Evolutionary conservation across 352 stramenopile species (phyloP).

Genomic region (Phytophthora boehmeriae): DNA sequence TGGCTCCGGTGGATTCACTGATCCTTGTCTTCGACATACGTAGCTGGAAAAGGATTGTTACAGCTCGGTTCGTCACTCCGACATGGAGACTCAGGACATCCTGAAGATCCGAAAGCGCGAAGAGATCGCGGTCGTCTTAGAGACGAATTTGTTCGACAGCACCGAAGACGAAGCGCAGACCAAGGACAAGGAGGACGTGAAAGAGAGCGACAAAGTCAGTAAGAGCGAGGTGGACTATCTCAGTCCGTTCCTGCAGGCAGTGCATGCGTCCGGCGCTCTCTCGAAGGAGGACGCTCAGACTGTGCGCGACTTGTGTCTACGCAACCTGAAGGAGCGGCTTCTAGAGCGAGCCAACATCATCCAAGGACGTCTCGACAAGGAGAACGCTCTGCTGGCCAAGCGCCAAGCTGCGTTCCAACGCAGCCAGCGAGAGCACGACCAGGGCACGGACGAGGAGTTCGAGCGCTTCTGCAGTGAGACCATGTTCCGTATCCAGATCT

Average conservation of each 20-base stretch:
- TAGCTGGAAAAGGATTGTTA: conserved; percentile 93
- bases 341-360: conserved; percentile 96
- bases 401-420: conserved; percentile 93
- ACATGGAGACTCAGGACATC: conserved; percentile 92
- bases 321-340: conserved; percentile 92
- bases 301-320: conserved; percentile 91
- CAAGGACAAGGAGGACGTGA: conserved; percentile 67
- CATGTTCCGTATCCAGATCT: conserved; percentile 96
- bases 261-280: conserved; percentile 61
- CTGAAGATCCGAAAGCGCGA: conserved; percentile 89
- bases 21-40: not conserved
- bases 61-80: conserved; percentile 77
- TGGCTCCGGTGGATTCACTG: not conserved
- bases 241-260: conserved; percentile 91
- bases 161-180: conserved; percentile 68
- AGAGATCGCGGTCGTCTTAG: conserved; percentile 85
- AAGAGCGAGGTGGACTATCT: conserved; percentile 92
- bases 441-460: conserved; percentile 93
- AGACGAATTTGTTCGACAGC: conserved; percentile 87
- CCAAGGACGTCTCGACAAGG: conserved; percentile 92
- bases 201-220: conserved; percentile 67
- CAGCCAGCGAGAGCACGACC: conserved; percentile 91
- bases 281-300: conserved; percentile 87
- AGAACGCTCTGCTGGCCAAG: conserved; percentile 92
- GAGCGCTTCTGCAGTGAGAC: conserved; percentile 94